These are phyloP conservation scores for Quercus berberidifolia DNA, from an alignment of 306 rosid genomes.

Conservation along the genomic window DNA sequence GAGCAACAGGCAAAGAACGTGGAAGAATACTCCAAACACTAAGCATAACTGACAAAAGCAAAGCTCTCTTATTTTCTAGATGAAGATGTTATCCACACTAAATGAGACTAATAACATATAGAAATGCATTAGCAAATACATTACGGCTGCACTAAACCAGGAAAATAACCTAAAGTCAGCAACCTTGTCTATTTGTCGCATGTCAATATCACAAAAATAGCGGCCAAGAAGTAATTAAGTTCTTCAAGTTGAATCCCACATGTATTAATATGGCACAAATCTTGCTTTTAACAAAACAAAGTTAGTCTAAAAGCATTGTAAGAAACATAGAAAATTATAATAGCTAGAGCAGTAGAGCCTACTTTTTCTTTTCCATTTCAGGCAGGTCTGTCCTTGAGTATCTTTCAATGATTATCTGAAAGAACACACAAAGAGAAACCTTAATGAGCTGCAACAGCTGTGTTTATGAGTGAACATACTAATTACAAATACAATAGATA, in stretches of 20 bases:
- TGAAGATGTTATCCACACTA: neutral
- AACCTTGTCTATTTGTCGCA: neutral
- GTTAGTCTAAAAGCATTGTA: neutral
- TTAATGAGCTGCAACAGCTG: neutral
- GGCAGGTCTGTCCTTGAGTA: constrained; percentile 46
- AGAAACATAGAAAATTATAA: constrained; percentile 17
- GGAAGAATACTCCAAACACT: neutral
- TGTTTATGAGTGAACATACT: neutral
- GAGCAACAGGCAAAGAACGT: neutral
- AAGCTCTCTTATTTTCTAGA: neutral
- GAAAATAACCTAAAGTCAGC: constrained; percentile 3
- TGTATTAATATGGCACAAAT: neutral
- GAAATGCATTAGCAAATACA: neutral
- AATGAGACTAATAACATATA: neutral
- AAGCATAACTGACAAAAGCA: neutral
- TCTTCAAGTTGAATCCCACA: neutral
- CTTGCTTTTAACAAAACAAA: neutral
- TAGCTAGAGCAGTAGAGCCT: constrained; percentile 19
- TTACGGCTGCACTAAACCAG: neutral
- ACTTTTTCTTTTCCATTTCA: constrained; percentile 53
- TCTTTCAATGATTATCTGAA: constrained; percentile 44
- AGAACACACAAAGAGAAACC: constrained; percentile 1
- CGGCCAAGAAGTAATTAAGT: neutral
- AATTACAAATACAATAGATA: neutral
- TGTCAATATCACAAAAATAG: neutral